Evolutionary conservation across 805 yeast species (phyloP).

Genomic region (Blastobotrys muscicola): DNA sequence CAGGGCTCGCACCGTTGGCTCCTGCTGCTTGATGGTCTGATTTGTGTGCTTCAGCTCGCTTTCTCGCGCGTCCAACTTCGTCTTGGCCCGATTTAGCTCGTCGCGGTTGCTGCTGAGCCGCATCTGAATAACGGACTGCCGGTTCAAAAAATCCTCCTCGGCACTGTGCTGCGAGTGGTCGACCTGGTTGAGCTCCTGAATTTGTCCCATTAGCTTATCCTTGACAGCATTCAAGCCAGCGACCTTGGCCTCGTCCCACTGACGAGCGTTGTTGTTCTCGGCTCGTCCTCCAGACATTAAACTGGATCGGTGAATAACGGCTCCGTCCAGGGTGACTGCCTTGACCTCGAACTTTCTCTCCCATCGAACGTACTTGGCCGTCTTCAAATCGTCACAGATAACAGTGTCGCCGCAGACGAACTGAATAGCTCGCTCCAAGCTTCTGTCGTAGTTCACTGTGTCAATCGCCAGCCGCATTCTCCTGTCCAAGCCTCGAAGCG

Average conservation of each 20-base stretch:
- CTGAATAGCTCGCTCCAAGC: slow-evolving; percentile 65
- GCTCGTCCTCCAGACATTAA: slow-evolving; percentile 86
- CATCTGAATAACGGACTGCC: too few relatives aligned
- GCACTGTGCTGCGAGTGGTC: slow-evolving; percentile 26
- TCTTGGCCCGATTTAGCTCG: slow-evolving; percentile 31
- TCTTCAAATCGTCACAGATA: slow-evolving; percentile 58
- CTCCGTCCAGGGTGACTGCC: slow-evolving; percentile 75
- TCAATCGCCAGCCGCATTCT: slow-evolving; percentile 63
- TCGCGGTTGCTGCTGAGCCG: neutral
- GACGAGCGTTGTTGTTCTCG: slow-evolving; percentile 35
- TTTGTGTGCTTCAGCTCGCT: slow-evolving; percentile 16
- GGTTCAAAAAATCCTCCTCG: slow-evolving; percentile 32
- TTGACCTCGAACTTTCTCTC: slow-evolving; percentile 46
- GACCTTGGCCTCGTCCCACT: slow-evolving; percentile 57
- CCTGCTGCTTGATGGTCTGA: slow-evolving; percentile 31
- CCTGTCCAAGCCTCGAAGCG: slow-evolving; percentile 41
- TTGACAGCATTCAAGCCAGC: slow-evolving; percentile 42
- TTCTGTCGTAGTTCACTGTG: slow-evolving; percentile 57
- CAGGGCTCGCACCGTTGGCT: slow-evolving; percentile 29
- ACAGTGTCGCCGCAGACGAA: slow-evolving; percentile 73
- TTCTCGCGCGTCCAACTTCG: slow-evolving; percentile 37
- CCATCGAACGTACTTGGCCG: slow-evolving; percentile 73
- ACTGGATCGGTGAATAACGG: slow-evolving; percentile 75
- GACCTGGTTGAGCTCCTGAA: slow-evolving; percentile 36
- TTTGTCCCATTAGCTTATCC: slow-evolving; percentile 41